phyloP scores from a whole-genome alignment of 768 basidiomycete species.

The Krasilnikovozyma curviuscula region DNA sequence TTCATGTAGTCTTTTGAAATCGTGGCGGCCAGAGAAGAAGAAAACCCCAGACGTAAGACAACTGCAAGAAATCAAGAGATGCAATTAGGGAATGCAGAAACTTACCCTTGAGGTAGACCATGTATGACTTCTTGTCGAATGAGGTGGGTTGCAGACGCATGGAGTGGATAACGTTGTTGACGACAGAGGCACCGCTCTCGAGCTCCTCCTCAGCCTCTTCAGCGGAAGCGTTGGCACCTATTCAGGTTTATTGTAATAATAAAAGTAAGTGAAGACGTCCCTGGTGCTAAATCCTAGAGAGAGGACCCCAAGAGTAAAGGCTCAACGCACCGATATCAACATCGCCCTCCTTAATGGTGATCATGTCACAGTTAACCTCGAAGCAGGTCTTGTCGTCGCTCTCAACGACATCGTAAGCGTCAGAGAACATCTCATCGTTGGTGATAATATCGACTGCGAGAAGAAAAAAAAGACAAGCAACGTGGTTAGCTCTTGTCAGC shows the following conservation, averaged over 20 bases:
- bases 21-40: background rate
- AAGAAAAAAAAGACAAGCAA: no score
- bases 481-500: no score
- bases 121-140: slow-evolving; percentile 63
- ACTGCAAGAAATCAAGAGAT: background rate
- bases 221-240: slow-evolving; percentile 80
- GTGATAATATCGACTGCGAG: slow-evolving; percentile 36
- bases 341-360: slow-evolving; percentile 55
- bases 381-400: slow-evolving; percentile 53
- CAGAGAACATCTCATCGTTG: slow-evolving; percentile 80
- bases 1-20: slow-evolving; percentile 77
- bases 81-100: background rate
- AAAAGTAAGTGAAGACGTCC: background rate
- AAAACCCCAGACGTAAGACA: background rate
- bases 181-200: slow-evolving; percentile 51
- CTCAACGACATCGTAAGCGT: slow-evolving; percentile 77
- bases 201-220: slow-evolving; percentile 67
- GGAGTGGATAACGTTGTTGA: slow-evolving; percentile 82
- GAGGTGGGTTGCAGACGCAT: slow-evolving; percentile 56
- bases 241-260: background rate
- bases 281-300: background rate
- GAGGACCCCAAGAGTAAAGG: slow-evolving; percentile 13
- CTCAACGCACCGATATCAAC: slow-evolving; percentile 61
- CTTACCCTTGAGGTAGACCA: slow-evolving; percentile 16
- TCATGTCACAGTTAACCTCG: slow-evolving; percentile 65